Conservation (phyloP, 257 asterid genomes). For the Striga asiatica region DNA sequence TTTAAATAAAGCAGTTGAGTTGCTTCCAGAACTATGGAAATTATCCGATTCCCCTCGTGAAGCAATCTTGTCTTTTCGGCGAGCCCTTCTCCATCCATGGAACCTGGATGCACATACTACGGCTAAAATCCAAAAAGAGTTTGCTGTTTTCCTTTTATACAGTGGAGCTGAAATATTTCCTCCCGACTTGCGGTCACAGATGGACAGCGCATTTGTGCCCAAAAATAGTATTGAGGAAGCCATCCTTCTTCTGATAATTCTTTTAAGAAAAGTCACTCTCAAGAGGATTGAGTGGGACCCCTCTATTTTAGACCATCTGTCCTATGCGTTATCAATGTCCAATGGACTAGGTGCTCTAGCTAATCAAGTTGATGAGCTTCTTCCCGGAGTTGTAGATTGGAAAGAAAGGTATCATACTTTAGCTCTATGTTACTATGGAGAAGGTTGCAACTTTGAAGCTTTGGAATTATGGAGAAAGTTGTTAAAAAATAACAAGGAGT, state of each 20-base stretch:
- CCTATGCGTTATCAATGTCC: constrained; percentile 68
- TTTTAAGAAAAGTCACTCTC: constrained; percentile 47
- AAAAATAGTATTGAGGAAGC: constrained; percentile 78
- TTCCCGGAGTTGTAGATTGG: constrained; percentile 53
- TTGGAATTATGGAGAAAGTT: constrained; percentile 54
- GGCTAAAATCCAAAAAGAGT: constrained; percentile 72
- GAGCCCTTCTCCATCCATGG: constrained; percentile 80
- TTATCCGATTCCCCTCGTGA: constrained; percentile 62
- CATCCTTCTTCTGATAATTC: constrained; percentile 67
- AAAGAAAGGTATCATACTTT: constrained; percentile 47
- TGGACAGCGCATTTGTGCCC: constrained; percentile 70
- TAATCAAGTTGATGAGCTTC: constrained; percentile 70
- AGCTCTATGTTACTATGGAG: constrained; percentile 78
- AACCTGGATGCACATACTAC: constrained; percentile 64
- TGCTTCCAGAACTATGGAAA: constrained; percentile 86
- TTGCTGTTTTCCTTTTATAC: constrained; percentile 66
- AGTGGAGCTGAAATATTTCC: constrained; percentile 69
- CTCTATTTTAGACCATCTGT: constrained; percentile 67
- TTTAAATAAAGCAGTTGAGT: constrained; percentile 64
- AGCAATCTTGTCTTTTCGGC: constrained; percentile 65
- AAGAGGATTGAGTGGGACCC: constrained; percentile 77
- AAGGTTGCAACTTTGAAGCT: constrained; percentile 51
- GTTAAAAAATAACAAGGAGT: constrained; percentile 32
- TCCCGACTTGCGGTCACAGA: constrained; percentile 65
- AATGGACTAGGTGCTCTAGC: constrained; percentile 68